Evolutionary conservation across 75 land plant species (phyloP), one percentile per base, ranked within the genome.

Genomic region (Pseudotsuga menziesii): DNA sequence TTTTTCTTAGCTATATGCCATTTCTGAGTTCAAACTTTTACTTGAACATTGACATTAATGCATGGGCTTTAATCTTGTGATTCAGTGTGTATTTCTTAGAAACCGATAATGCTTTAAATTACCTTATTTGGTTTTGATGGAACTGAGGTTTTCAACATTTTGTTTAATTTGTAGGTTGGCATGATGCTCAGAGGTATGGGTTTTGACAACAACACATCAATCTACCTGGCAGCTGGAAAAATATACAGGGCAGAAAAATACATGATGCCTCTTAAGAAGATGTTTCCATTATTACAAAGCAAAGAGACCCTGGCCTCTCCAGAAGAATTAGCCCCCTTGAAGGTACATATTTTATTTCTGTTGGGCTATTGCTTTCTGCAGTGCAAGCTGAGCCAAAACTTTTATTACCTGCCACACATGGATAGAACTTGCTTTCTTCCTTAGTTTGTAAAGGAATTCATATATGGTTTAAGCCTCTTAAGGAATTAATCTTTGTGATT

Each of bases 121-220:
- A 20, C n/a, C 61, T 22, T 7, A 60, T 60, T 22, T 20, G 61
- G n/a, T 60, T 56, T 55, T 73, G 19, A 27, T 26, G 35, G 29
- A 73, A 73, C 36, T 72, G 26, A 71, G 14, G 9, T 22, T 48
- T 2, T 27, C 7, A 58, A 59, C 32, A 13, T 59, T 22, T 6
- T 75, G 39, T 62, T 66, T 36, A 60, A n/a, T 60, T n/a, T 70
- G 22, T 86, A 94, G 97, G 97, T 94, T 25, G 97, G 97, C 14
- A 86, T 94, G 97, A 88, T 94, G 91, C 86, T 94, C 55, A 87
- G 97, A 61, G 97, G 92, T 27, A 94, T 94, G 97, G 97, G 97
- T 17, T 92, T 94, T 77, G 80, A 83, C 32, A 92, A 90, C 58
- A 79, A 83, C 61, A 94, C 97, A 56, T 80, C 92, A 27, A 94